These are phyloP conservation scores for Teratosphaeria zuluensis DNA, from an alignment of 2,329 filamentous ascomycete species.

Conservation along the genomic window DNA sequence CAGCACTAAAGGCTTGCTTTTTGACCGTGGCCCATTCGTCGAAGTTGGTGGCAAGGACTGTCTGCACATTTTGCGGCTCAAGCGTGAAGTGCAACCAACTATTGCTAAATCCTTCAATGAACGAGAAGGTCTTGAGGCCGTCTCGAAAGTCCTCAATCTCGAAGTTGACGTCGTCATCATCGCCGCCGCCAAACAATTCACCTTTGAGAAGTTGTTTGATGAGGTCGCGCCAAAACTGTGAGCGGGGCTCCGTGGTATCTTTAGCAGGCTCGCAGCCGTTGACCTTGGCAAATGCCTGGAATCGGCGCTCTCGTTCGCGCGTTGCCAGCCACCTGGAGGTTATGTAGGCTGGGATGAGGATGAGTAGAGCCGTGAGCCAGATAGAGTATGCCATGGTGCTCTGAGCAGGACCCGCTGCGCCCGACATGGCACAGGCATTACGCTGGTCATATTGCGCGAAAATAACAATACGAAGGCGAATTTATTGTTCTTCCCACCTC, in stretches of 20 bases:
- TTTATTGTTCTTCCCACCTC: not conserved
- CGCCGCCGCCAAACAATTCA: not conserved
- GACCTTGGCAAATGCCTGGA: not conserved
- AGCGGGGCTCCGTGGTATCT: not conserved
- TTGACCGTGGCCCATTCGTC: slow-evolving; percentile 35
- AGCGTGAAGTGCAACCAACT: not conserved
- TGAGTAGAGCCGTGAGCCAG: not conserved
- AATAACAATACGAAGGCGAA: not conserved
- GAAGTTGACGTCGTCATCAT: not conserved
- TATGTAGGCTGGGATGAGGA: not conserved
- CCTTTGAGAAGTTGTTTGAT: not conserved
- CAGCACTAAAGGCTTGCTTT: slow-evolving; percentile 12
- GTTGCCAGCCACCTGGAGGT: not conserved
- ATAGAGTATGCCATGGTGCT: not conserved
- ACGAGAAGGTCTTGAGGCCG: not conserved
- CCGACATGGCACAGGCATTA: not conserved
- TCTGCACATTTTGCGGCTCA: slow-evolving; percentile 42
- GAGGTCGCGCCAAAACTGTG: not conserved
- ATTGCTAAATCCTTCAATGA: not conserved
- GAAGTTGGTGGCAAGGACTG: slow-evolving; percentile 44
- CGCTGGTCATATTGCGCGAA: not conserved
- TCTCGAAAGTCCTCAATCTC: not conserved
- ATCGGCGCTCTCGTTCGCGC: not conserved
- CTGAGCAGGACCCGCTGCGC: not conserved
- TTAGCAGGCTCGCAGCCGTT: not conserved